phyloP scores from a whole-genome alignment of 2,329 filamentous ascomycete species.

The Aspergillus intermedius region DNA sequence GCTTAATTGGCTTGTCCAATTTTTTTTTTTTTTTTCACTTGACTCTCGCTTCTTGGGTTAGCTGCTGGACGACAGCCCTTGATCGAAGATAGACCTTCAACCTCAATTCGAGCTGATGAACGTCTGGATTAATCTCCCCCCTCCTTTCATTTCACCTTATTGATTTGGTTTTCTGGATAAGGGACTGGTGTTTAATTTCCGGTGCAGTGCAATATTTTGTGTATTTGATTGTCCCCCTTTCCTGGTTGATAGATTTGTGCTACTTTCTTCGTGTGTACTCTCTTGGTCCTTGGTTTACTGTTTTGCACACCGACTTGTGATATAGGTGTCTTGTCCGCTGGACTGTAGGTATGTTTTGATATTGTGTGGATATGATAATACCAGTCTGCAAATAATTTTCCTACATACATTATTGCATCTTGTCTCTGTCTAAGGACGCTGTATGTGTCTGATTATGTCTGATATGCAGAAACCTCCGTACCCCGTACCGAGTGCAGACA shows the following conservation, averaged over 20 bases:
- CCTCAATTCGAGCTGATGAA: too few species aligned
- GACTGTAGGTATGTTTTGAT: not conserved
- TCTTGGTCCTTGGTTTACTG: not conserved
- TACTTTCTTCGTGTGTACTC: not conserved
- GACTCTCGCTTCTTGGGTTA: slow-evolving; percentile 1
- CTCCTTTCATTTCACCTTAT: not conserved
- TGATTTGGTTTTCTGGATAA: not conserved
- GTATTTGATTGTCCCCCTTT: not conserved
- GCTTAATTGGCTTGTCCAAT: not conserved
- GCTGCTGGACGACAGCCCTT: slow-evolving; percentile 9
- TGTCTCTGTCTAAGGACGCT: too few species aligned
- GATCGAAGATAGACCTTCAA: not conserved
- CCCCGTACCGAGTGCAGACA: not conserved
- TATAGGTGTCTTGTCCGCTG: not conserved
- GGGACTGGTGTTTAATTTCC: not conserved
- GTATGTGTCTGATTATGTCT: too few species aligned
- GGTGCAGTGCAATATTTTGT: not conserved
- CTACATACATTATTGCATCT: too few species aligned
- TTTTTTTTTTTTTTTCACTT: slow-evolving; percentile 1
- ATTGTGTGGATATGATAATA: not conserved
- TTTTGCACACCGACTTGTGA: not conserved
- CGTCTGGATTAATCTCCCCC: not conserved
- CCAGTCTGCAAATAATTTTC: not conserved
- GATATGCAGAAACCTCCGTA: too few species aligned
- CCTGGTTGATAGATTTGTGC: not conserved